Conservation (phyloP, 768 basidiomycete species). For the Royoungia palumana region DNA sequence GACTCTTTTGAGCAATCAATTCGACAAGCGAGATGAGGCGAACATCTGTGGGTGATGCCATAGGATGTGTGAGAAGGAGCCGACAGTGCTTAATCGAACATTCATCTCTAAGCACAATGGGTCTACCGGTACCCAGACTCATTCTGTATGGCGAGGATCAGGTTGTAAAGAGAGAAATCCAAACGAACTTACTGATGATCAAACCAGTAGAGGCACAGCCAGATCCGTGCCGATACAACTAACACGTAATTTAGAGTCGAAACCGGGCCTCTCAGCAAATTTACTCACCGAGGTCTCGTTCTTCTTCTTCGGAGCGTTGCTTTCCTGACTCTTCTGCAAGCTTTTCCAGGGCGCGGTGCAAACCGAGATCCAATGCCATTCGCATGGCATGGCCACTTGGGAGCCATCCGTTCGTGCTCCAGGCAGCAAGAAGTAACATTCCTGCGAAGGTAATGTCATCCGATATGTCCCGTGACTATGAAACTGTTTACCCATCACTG, state of each 20-base stretch:
- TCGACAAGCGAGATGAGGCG: conserved; percentile 85
- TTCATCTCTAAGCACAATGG: conserved; percentile 87
- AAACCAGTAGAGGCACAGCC: conserved; percentile 95
- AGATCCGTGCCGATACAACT: conserved; percentile 92
- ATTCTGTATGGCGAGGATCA: conserved; percentile 48
- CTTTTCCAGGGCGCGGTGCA: conserved; percentile 90
- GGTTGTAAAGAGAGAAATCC: neutral
- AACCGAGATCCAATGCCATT: conserved; percentile 91
- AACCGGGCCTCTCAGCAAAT: neutral
- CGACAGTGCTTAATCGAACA: conserved; percentile 83
- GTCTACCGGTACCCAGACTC: conserved; percentile 89
- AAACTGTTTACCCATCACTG: conserved; percentile 70
- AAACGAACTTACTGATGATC: conserved; percentile 76
- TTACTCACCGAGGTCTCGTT: conserved; percentile 74
- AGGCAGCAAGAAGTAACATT: conserved; percentile 88
- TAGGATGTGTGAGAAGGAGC: conserved; percentile 74
- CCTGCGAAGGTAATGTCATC: conserved; percentile 41
- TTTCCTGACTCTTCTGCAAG: conserved; percentile 70
- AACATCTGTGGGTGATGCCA: conserved; percentile 89
- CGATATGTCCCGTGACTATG: conserved; percentile 1
- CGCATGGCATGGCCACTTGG: conserved; percentile 95
- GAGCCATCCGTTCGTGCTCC: conserved; percentile 94
- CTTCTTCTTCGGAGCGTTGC: conserved; percentile 72
- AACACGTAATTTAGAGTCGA: conserved; percentile 10
- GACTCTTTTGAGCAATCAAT: conserved; percentile 88